phyloP scores from a whole-genome alignment of 192 early-diverging fungal species.

The Gigaspora rosea region DNA sequence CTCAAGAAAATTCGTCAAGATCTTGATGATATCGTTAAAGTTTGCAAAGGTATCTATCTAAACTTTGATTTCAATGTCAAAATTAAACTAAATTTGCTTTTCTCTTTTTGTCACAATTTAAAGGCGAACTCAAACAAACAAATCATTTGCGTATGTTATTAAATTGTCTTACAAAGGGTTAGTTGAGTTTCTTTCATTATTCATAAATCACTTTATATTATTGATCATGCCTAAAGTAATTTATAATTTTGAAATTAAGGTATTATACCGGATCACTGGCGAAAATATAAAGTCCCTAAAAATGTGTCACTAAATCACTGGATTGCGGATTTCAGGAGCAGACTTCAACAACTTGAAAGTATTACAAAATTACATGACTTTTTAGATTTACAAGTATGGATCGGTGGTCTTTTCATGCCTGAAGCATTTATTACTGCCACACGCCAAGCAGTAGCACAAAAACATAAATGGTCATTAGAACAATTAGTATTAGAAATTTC shows the following conservation, averaged over 20 bases:
- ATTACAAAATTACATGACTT: conserved; percentile 48
- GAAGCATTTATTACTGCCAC: conserved; percentile 93
- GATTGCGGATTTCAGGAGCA: conserved; percentile 71
- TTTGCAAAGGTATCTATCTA: conserved; percentile 49
- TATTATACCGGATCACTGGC: conserved; percentile 72
- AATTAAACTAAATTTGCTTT: too few relatives aligned
- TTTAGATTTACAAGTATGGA: conserved; percentile 61
- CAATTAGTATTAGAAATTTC: conserved; percentile 64
- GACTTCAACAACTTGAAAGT: conserved; percentile 63
- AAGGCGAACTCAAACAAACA: conserved; percentile 81
- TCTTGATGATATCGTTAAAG: conserved; percentile 59
- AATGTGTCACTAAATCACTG: conserved; percentile 64
- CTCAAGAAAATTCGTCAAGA: conserved; percentile 67
- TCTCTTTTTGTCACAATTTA: too few relatives aligned
- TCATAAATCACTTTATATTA: background rate
- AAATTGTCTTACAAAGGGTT: conserved; percentile 66
- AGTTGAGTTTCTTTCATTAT: background rate
- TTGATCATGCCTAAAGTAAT: background rate
- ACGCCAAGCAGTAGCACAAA: conserved; percentile 80
- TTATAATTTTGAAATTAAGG: conserved; percentile 16
- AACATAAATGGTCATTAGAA: conserved; percentile 76
- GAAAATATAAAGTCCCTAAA: conserved; percentile 62
- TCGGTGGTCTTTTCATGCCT: conserved; percentile 86
- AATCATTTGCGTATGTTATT: conserved; percentile 80
- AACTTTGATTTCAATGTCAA: too few relatives aligned